phyloP scores from a whole-genome alignment of 2,329 filamentous ascomycete species.

The Nannizziopsis arthrosporioides region DNA sequence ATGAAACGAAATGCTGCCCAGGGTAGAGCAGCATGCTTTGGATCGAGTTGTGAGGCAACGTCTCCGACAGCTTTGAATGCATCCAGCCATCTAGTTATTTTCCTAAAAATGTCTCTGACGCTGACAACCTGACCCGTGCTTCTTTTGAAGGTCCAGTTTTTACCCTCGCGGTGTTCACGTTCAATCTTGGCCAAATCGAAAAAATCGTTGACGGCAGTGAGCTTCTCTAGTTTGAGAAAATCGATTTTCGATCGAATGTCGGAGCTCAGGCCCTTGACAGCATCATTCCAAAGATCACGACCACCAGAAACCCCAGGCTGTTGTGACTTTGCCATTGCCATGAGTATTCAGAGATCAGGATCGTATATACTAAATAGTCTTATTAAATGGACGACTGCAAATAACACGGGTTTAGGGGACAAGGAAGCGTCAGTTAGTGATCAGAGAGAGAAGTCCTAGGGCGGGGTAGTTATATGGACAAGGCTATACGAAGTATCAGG shows the following conservation, averaged over 20 bases:
- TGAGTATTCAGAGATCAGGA: no score
- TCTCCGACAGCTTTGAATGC: slow-evolving; percentile 24
- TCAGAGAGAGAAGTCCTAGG: no score
- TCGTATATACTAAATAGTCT: no score
- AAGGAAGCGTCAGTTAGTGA: no score
- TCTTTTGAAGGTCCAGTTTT: slow-evolving; percentile 1
- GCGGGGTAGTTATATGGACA: no score
- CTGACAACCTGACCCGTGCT: slow-evolving; percentile 1
- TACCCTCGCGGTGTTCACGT: background rate
- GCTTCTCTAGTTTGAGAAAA: background rate
- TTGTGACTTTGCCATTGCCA: no score
- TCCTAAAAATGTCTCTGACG: slow-evolving; percentile 11
- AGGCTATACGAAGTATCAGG: no score
- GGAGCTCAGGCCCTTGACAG: background rate
- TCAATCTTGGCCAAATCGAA: background rate
- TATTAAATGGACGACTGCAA: no score
- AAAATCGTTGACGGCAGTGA: background rate
- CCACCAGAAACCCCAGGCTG: background rate
- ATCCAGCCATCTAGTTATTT: slow-evolving; percentile 16
- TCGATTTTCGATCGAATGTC: background rate
- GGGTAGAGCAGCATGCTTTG: slow-evolving; percentile 23
- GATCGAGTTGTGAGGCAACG: slow-evolving; percentile 21
- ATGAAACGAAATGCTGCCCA: slow-evolving; percentile 26
- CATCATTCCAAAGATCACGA: background rate
- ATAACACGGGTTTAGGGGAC: no score